Conservation (phyloP, 2,329 filamentous ascomycete genomes). For the Phialocephala subalpina region DNA sequence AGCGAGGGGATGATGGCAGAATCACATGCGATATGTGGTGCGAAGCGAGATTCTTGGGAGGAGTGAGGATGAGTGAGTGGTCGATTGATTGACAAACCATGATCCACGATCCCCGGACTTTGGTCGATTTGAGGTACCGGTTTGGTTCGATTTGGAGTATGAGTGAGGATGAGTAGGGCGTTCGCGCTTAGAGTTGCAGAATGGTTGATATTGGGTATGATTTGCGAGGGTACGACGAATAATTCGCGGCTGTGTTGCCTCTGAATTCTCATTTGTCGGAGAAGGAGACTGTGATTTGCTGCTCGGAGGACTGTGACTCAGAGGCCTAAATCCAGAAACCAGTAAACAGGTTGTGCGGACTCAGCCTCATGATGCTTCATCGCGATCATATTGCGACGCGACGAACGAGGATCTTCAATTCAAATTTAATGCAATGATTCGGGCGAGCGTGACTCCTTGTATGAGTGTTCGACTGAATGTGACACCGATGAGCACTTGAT, state of each 20-base stretch:
- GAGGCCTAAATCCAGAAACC: neutral
- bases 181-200: neutral
- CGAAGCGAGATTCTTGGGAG: neutral
- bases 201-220: neutral
- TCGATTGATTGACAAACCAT: neutral
- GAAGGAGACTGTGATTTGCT: too few relatives aligned
- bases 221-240: neutral
- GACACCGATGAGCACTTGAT: neutral
- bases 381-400: neutral
- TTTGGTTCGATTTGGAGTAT: too few relatives aligned
- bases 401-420: neutral
- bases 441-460: neutral
- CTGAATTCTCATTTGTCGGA: neutral
- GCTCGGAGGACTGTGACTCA: conserved; percentile 4
- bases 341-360: neutral
- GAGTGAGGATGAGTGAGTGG: neutral
- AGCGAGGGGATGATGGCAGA: neutral
- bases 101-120: neutral
- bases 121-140: neutral
- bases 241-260: neutral
- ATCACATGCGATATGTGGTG: conserved; percentile 2
- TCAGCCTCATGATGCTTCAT: conserved; percentile 3
- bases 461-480: neutral
- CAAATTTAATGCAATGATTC: neutral
- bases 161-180: neutral